Base-by-base conservation (phyloP, 2,329 filamentous ascomycete species). In the Hortaea sp. region DNA sequence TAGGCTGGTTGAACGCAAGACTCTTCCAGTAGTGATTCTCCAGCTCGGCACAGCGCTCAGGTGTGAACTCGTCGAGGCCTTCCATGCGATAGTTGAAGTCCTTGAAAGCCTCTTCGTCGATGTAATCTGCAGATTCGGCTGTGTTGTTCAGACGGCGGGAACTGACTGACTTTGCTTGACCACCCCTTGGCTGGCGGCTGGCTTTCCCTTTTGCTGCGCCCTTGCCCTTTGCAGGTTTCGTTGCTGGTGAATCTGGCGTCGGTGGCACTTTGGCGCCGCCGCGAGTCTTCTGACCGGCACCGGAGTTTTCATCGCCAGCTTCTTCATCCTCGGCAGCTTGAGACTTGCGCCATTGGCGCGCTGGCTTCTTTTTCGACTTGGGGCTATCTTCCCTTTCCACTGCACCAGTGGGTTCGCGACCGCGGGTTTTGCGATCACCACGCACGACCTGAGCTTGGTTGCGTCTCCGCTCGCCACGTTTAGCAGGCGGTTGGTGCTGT, bases 1-100 rank as follows among this genome's bases (percentile, higher is more conserved):
- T 79, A 0, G 92, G 92, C 47, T 87, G 83, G 41, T 90, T 94
- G 67, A 94, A 98, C 20, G 89, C 95, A 51, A 98, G 75, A 1
- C 88, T 95, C 68, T 94, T 95, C 92, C 92, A 98, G 69, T 98
- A 98, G 39, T 83, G 84, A 44, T 87, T 84, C 66, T 98, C 92
- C 5, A 98, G 76, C 63, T 98, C 92, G 56, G 94, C 88, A 62
- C 92, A 97, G 49, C 94, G 79, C 64, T 97, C 90, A 0, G 84
- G 77, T 0, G 88, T 94, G 63, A 85, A 98, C 45, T 97, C 88
- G 5, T 89, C 85, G 30, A 88, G 77, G 54, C 78, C 75, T 41
- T 90, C 82, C 67, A 95, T 84, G 42, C 79, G 81, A 63, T 97
- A 97, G 62, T 97, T 85, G 63, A 94, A 98, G 54, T 84, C 78